Percentiles rank a stretch among this genome's conserved stretches.
Evolutionary conservation across 805 yeast species (phyloP).

Genomic region (Groenewaldozyma tartarivorans): DNA sequence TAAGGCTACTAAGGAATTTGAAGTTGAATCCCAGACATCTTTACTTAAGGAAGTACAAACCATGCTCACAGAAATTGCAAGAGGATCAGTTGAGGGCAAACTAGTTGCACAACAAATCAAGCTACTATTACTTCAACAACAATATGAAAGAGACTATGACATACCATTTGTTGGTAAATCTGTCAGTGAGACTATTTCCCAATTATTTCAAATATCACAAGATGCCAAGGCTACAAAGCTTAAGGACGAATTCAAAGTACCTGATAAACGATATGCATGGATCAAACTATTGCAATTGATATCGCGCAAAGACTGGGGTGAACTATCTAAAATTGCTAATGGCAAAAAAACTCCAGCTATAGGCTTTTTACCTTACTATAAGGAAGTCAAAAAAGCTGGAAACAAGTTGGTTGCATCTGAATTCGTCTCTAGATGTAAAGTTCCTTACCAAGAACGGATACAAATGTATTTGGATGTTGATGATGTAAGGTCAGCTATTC

Average conservation of each 20-base stretch:
- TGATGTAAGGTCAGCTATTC: constrained; percentile 29
- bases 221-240: constrained; percentile 38
- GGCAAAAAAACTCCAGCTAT: constrained; percentile 51
- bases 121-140: constrained; percentile 36
- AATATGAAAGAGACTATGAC: constrained; percentile 34
- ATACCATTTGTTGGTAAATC: constrained; percentile 34
- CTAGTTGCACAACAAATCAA: constrained; percentile 37
- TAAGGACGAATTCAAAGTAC: constrained; percentile 44
- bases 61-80: constrained; percentile 29
- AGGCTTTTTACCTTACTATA: constrained; percentile 57
- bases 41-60: constrained; percentile 22
- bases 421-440: constrained; percentile 46
- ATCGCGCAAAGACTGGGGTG: constrained; percentile 42
- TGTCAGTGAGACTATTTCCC: constrained; percentile 38
- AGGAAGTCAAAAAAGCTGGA: constrained; percentile 43
- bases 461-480: constrained; percentile 44
- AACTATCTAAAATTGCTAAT: constrained; percentile 43
- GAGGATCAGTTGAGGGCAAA: constrained; percentile 29
- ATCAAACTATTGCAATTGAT: constrained; percentile 42
- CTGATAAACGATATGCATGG: constrained; percentile 49
- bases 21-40: constrained; percentile 17
- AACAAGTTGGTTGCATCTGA: constrained; percentile 50
- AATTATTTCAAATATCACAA: constrained; percentile 42
- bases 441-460: constrained; percentile 38
- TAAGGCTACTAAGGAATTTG: constrained; percentile 17